Base-by-base conservation (phyloP, 768 basidiomycete species). In the Dioszegia hungarica region DNA sequence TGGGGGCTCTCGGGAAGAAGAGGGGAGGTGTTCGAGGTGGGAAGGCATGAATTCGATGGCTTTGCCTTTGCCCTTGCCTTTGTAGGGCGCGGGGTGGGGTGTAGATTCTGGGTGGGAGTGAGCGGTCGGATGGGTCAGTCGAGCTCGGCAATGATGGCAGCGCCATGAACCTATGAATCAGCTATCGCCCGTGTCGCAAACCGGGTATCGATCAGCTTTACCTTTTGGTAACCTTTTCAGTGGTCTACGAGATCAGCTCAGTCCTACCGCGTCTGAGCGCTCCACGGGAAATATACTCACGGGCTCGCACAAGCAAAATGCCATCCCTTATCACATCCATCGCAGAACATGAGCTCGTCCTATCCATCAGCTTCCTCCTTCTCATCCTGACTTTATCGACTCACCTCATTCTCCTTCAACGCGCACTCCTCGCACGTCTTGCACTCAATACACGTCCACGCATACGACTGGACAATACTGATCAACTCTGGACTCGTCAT, bases 371-470 rank as follows among this genome's bases (percentile, higher is more conserved):
- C 38, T 24, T n/a, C 25, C 50, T 62, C n/a, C 55, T 52, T 31
- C 31, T 60, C 49, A 50, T 25, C 38, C 19, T 31, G 20, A 34
- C 41, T 10, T 14, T 41, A 1, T 27, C 1, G 2, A 79, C 90
- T 78, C 77, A 94, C 93, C 76, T 92, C 90, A 75, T 90, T 87
- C 20, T 88, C 89, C 71, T 92, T 91, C 67, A 84, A 79, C 41
- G 82, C 77, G 72, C 93, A 97, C 54, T 90, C 79, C 78, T 92
- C 89, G 74, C 93, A 98, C 56, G 80, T 85, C 79, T 94, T 95
- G 79, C 93, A 95, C 63, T 92, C 89, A 33, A 85, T 82, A 72
- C 93, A 98, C 59, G 83, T 82, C 93, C 93, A 97, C 15, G 81
- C 79, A 73, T 93, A 93, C 25, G 81, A 80, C 55, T 81, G 80